Base-by-base conservation (phyloP, 1,284 basidiomycete species). In the Volvariella volvacea region DNA sequence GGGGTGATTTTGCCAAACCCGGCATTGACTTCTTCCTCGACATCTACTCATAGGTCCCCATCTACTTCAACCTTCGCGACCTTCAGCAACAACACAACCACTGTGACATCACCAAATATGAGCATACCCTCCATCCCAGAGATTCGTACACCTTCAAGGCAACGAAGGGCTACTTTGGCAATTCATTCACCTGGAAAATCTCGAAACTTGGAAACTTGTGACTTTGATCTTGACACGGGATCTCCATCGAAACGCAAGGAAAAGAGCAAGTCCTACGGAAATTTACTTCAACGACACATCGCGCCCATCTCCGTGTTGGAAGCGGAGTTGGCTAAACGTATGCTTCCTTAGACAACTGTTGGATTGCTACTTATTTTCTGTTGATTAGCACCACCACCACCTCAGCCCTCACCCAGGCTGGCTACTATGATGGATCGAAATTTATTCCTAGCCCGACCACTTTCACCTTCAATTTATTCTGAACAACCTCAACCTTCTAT, bases 151-250 rank as follows among this genome's bases (percentile, higher is more conserved):
- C 78, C 78, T 9, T 66, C 63, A 16, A 71, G 79, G 42, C 68
- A 63, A 48, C 74, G 83, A 30, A 73, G 83, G 4, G 80, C 79
- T 21, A 87, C 83, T 1, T 77, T 87, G 47, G 75, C 79, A 12
- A 74, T 76, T 28, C 65, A 68, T 17, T 80, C 81, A 0, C 82
- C 80, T 2, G 25, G 12, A 28, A 28, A 6, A 28, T 28, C 12
- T 28, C 25, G 70, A 73, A 43, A 64, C 61, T 43, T 53, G 54
- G 51, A 55, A 44, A 49, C 48, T 44, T 43, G 53, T 30, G 52
- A 50, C 48, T 42, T 36, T 20, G 69, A 70, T 38, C 53, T 64
- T 15, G 61, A 70, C 25, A 51, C 62, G 25, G 59, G 58, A 12
- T 75, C 76, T 16, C 79, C 79, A n/a, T 78, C 78, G 22, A 82